Evolutionary conservation across 1,284 basidiomycete genomes (phyloP), one percentile per base, ranked within the genome.

Genomic region (Moniliella sp.): DNA sequence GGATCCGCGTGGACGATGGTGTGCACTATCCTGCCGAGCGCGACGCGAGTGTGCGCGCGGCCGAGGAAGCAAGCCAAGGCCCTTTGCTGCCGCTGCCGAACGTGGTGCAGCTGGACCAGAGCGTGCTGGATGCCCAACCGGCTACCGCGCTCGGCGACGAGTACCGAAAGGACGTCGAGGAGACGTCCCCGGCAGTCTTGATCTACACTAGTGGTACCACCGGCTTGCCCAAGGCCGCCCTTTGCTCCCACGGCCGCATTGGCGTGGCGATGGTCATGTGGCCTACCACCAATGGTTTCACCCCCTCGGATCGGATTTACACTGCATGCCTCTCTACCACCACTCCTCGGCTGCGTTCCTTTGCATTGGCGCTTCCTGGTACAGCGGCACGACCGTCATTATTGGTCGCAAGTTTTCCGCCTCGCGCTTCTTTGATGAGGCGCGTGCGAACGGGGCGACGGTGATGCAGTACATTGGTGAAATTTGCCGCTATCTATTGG

Each of bases 381-480:
- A 40, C 29, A 40, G 45, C 3, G 45, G 47, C 11, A 39, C 43
- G 15, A 52, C 51, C n/a, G 56, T 62, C 36, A 53, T 59, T 42
- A 61, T 62, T 36, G 60, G 60, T 0, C 49, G 60, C 29, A 59
- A 57, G 36, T 62, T 62, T 40, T 50, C 45, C n/a, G 60, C 60
- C 1, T 37, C 47, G 7, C 38, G 41, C 15, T 62, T 51, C 45
- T 23, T 7, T 62, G 57, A 48, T 5, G 59, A 61, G 21, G 59
- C 58, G 26, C 42, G 54, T 28, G 36, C 40, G 28, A 32, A 44
- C 41, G 39, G 58, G 32, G 60, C 60, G 1, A 59, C 54, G 30
- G 54, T 56, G 4, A 45, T 61, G 4, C 57, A 61, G 35, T 62
- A 61, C 40, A 60, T 62, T 21, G 57, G 60, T 18, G 60, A 61